These are phyloP conservation scores for Edaphochlamys debaryana DNA, from an alignment of 139 green algal genomes.

Conservation along the genomic window DNA sequence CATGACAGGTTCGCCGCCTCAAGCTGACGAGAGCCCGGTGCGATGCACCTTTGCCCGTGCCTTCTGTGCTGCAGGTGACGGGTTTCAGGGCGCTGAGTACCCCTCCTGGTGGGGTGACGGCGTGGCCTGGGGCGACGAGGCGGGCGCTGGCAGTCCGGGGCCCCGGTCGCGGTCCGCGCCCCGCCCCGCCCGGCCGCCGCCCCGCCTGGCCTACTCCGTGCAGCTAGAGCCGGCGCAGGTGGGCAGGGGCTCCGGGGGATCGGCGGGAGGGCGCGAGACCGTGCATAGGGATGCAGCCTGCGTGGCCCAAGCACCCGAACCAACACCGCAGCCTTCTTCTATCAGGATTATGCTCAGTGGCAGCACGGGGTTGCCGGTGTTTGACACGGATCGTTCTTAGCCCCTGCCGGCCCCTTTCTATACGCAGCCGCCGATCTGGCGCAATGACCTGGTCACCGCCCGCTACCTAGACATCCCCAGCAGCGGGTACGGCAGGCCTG, in stretches of 20 bases:
- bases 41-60: too few species aligned
- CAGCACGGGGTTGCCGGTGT: too few species aligned
- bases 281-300: too few species aligned
- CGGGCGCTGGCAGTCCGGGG: background rate
- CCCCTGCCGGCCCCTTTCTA: too few species aligned
- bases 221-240: conserved; percentile 27
- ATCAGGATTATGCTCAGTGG: too few species aligned
- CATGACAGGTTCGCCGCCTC: too few species aligned
- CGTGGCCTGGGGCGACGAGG: background rate
- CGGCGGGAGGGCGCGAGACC: too few species aligned
- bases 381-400: too few species aligned
- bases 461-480: conserved; percentile 51
- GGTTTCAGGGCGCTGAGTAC: conserved; percentile 11
- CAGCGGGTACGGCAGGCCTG: conserved; percentile 30
- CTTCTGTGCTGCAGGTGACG: conserved; percentile 13
- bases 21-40: too few species aligned
- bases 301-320: too few species aligned
- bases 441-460: conserved; percentile 45
- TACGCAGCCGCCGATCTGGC: conserved; percentile 24
- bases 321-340: too few species aligned
- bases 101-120: conserved; percentile 51
- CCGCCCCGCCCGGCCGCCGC: background rate
- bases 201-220: conserved; percentile 46
- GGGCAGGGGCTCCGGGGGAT: background rate
- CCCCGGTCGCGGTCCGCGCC: conserved; percentile 11